Evolutionary conservation across 768 basidiomycete species (phyloP).

Genomic region (Butyriboletus loyo): DNA sequence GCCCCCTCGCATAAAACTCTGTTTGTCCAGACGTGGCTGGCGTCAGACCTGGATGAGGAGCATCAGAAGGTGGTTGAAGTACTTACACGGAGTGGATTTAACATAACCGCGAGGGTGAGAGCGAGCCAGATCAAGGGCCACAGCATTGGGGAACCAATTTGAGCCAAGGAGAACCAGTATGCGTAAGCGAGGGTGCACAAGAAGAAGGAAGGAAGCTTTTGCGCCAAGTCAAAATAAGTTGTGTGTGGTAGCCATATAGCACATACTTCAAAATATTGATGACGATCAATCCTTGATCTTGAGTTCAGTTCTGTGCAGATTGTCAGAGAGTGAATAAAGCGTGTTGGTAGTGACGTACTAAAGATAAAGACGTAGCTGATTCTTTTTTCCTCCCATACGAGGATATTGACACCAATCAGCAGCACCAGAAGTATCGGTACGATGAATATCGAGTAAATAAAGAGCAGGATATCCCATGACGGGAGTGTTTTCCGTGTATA

Average conservation of each 20-base stretch:
- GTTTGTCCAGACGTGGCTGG: conserved; percentile 35
- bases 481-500: conserved; percentile 53
- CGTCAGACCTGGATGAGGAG: background rate
- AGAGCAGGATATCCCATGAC: conserved; percentile 71
- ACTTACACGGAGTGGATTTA: conserved; percentile 72
- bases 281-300: conserved; percentile 69
- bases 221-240: background rate
- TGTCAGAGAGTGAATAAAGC: conserved; percentile 1
- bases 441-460: conserved; percentile 71
- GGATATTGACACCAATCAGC: conserved; percentile 79
- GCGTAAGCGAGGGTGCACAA: conserved; percentile 70
- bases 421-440: conserved; percentile 74
- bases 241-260: conserved; percentile 3
- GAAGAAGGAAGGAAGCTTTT: conserved; percentile 77
- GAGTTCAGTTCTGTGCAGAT: conserved; percentile 57
- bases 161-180: conserved; percentile 81
- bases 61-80: background rate
- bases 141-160: conserved; percentile 63
- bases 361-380: conserved; percentile 97
- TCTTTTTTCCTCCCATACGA: conserved; percentile 68
- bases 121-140: conserved; percentile 86
- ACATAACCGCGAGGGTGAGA: conserved; percentile 52
- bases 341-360: conserved; percentile 40
- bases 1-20: conserved; percentile 38
- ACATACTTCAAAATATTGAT: conserved; percentile 68